Percentiles rank a stretch among this genome's conserved stretches.
These are phyloP conservation scores for Pseudoturritis turrita DNA, from an alignment of 345 rosid genomes.

Conservation along the genomic window DNA sequence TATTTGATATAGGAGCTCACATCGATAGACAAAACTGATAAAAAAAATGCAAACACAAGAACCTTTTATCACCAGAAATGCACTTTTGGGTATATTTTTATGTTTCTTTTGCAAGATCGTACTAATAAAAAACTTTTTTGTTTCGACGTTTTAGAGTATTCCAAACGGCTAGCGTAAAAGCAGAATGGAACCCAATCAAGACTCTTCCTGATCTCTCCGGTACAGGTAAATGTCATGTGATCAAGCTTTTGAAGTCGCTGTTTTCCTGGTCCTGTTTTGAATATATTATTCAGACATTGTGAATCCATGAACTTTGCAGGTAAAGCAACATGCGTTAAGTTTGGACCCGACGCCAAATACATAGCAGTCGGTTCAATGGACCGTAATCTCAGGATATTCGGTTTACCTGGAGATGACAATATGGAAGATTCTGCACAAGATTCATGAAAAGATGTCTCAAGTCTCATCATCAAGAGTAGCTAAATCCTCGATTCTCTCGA, in stretches of 20 bases:
- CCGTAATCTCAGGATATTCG: conserved; percentile 82
- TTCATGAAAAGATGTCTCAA: conserved; percentile 18
- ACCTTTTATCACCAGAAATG: not conserved
- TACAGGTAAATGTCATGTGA: conserved; percentile 50
- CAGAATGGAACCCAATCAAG: conserved; percentile 90
- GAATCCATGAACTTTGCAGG: conserved; percentile 40
- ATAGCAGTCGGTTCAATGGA: conserved; percentile 97
- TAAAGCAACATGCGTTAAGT: conserved; percentile 65
- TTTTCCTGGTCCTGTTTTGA: not conserved
- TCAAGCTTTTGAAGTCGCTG: not conserved
- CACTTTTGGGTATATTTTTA: not conserved
- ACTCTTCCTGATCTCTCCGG: conserved; percentile 93
- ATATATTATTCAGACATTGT: not conserved
- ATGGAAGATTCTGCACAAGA: conserved; percentile 36
- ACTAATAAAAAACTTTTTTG: not conserved
- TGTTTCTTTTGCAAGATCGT: not conserved
- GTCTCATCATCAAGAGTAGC: conserved; percentile 12
- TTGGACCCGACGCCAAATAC: conserved; percentile 76
- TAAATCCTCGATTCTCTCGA: not conserved
- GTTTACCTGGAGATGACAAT: conserved; percentile 51
- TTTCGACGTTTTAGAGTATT: conserved; percentile 49
- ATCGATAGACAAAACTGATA: not conserved
- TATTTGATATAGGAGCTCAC: not conserved
- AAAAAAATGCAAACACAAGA: not conserved
- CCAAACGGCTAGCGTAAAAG: conserved; percentile 88